phyloP scores from a whole-genome alignment of 306 rosid species.

The Benincasa hispida region DNA sequence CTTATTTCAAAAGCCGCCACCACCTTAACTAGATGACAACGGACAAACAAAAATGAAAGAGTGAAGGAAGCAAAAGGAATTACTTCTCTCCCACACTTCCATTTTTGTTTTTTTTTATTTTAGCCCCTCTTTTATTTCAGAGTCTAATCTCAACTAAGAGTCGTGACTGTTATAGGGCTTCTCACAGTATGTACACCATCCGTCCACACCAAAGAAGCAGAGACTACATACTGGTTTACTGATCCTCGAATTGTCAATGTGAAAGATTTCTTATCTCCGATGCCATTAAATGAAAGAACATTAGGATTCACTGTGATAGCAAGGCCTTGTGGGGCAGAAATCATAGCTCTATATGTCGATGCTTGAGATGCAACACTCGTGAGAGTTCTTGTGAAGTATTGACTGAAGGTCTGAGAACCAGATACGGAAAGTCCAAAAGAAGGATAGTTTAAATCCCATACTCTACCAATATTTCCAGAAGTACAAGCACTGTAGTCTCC shows the following conservation, averaged over 20 bases:
- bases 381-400: constrained; percentile 12
- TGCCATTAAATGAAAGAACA: background rate
- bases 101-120: no score
- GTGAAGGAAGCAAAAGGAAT: no score
- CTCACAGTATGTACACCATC: background rate
- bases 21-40: no score
- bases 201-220: background rate
- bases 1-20: no score
- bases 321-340: no score
- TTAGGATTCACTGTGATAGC: no score
- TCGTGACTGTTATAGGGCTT: background rate
- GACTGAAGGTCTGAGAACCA: background rate
- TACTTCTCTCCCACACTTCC: no score
- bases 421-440: constrained; percentile 10
- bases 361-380: constrained; percentile 16
- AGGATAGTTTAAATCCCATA: constrained; percentile 23
- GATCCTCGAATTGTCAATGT: background rate
- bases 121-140: no score
- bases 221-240: background rate
- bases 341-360: background rate
- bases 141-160: background rate
- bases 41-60: no score
- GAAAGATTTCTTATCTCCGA: background rate
- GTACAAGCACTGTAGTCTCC: no score
- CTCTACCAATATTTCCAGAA: background rate